Base-by-base conservation (phyloP, 2,329 filamentous ascomycete genomes). In the Aschersonia sp. region DNA sequence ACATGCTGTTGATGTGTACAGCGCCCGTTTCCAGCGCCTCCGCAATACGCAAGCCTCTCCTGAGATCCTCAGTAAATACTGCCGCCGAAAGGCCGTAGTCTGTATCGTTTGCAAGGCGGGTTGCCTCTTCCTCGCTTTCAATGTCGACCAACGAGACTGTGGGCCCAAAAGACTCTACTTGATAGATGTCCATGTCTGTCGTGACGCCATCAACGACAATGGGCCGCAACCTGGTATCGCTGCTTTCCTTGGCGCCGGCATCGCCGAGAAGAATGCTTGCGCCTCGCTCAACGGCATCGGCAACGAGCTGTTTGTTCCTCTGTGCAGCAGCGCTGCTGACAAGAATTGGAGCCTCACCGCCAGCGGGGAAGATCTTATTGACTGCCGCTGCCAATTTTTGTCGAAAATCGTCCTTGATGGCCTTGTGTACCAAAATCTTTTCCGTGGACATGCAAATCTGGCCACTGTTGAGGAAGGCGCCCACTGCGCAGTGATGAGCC, bases 381-480 rank as follows among this genome's bases (percentile, higher is more conserved):
- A 71, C 60, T 14, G 68, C 59, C 4, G 53, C 61, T 9, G 59
- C 57, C 4, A 76, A 55, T 53, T 66, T 67, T 42, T 62, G 55
- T 49, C 69, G 67, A 50, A 80, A 79, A n/a, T 64, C 59, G 2
- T 58, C 58, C 7, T 58, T 62, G 41, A 79, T 53, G 29, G 64
- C 61, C 49, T 67, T 66, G 60, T 79, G 74, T 4, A 80, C 71
- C 7, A 80, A 56, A 32, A 92, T 81, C 31, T 81, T 76, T 65
- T 94, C 87, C 0, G 87, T 92, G 14, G 76, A 74, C 86, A 94
- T 92, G 71, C 87, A 94, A 43, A 92, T 79, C 66, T 94, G 87
- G 0, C 87, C 87, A 2, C 71, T 70, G 60, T 90, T 76, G 50
- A 87, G 57, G 58, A 89, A 88, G 0, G 84, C 71, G 4, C 86